Evolutionary conservation across 208 protist genomes (phyloP), one percentile per base, ranked within the genome.

Genomic region (Herpetomonas muscarum): DNA sequence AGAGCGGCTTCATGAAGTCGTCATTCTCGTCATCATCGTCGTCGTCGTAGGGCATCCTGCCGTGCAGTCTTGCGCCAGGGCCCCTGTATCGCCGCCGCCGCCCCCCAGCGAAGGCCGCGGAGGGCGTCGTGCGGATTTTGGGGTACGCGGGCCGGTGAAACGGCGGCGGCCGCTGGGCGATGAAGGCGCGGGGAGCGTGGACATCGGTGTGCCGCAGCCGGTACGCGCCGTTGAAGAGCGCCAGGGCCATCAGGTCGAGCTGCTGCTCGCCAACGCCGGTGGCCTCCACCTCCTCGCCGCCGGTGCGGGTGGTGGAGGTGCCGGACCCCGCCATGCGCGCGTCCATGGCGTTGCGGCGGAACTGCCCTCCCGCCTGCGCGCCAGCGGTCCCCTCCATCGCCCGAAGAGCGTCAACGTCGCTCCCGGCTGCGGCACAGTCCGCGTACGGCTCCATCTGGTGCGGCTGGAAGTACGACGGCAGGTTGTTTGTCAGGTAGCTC

Each of bases 401-500:
- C 25, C 81, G 75, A 48, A 87, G 17, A 17, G 79, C 72, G 46
- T 93, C 87, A 0, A 62, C 65, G 15, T 59, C 42, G 30, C 83
- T 90, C 17, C 66, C 80, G 0, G 79, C 72, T 15, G 76, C 54
- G 22, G 70, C 72, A 54, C 81, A 90, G 13, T 28, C 45, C 7
- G 76, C 72, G 55, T 77, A 92, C 46, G 48, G 58, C 26, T 57
- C 41, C 30, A 94, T 60, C 64, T 94, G 87, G 0, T 47, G 19
- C 13, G 66, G 57, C 10, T 32, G 34, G 56, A 94, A 92, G 69
- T 89, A 94, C 30, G 54, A 34, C 7, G 63, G 58, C 55, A 90
- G 70, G 36, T 90, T 93, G 70, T 92, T 87, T 34, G 64, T 64
- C 12, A 94, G 15, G 67, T 94, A 94, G 28, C 71, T 75, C 3